phyloP scores from a whole-genome alignment of 2,329 filamentous ascomycete genomes.

The Fusarium denticulatum region DNA sequence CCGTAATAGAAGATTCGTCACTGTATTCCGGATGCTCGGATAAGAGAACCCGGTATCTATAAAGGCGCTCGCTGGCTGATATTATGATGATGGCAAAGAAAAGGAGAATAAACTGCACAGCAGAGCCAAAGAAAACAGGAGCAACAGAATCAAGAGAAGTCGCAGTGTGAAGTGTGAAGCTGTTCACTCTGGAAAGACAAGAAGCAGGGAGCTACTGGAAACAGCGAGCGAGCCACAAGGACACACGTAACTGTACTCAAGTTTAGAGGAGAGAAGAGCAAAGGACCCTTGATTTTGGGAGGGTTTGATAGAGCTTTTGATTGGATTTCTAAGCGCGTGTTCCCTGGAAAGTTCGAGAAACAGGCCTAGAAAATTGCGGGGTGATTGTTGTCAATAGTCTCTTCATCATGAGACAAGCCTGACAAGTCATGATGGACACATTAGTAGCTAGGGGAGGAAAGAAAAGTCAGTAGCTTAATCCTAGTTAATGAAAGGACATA shows the following conservation, averaged over 20 bases:
- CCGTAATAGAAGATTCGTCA: neutral
- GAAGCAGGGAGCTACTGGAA: neutral
- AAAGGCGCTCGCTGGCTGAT: neutral
- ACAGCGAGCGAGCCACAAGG: neutral
- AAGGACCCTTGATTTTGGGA: constrained; percentile 9
- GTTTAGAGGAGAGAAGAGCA: neutral
- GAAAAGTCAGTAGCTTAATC: no score
- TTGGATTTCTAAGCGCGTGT: constrained; percentile 46
- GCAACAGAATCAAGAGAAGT: neutral
- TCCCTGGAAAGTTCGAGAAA: constrained; percentile 44
- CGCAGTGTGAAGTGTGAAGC: neutral
- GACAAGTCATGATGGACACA: constrained; percentile 16
- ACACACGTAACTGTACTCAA: neutral
- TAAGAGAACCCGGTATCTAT: neutral
- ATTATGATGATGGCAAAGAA: neutral
- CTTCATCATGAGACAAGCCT: constrained; percentile 14
- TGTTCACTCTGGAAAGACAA: neutral
- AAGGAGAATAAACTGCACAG: neutral
- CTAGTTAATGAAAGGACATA: no score
- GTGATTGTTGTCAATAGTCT: neutral
- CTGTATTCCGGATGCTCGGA: neutral
- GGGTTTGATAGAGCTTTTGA: constrained; percentile 15
- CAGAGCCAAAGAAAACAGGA: neutral
- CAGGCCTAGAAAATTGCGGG: constrained; percentile 20
- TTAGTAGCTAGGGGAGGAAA: no score